Base-by-base conservation (phyloP, 371 early-diverging fungal genomes). In the Mortierella sp. region DNA sequence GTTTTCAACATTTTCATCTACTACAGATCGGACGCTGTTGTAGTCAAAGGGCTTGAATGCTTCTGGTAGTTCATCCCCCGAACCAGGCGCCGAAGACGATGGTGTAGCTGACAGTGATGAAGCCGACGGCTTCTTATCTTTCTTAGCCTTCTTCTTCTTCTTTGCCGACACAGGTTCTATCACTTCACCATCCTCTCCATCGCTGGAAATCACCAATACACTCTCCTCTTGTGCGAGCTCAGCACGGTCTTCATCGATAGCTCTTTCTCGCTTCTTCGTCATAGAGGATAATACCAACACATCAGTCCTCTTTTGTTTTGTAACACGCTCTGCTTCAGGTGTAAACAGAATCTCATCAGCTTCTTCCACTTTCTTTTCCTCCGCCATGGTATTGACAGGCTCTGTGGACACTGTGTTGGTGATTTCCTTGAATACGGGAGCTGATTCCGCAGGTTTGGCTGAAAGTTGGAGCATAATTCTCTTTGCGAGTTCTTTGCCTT, bases 281-380 rank as follows among this genome's bases (percentile, higher is more conserved):
- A 71, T 83, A 43, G 64, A 61, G 49, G 72, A 75, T 23, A 86
- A 53, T 13, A 84, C 76, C 47, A 85, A 61, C 5, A 83, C 84
- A 54, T 75, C 82, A 0, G 84, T 77, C 32, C 85, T 75, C 70
- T 69, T 75, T 43, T 78, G 73, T 59, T 87, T 83, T 15, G 81
- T 77, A 26, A 51, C 74, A 60, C 85, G 76, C 26, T 76, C 68
- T 51, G 84, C 72, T 6, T 66, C 28, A 1, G 80, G 72, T 12
- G 61, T 60, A 17, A 80, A 84, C n/a, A 85, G 40, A 35, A 74
- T 73, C 26, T 85, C 85, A 35, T 81, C 77, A 10, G 65, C 64
- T 49, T 70, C 49, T 29, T 32, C 29, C 9, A 23, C 51, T 4
- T 65, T 61, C 40, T 67, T 34, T 29, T 29, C 28, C 54, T 64